Conservation (phyloP, 1,284 basidiomycete species). For the Austroboletus rostrupii region DNA sequence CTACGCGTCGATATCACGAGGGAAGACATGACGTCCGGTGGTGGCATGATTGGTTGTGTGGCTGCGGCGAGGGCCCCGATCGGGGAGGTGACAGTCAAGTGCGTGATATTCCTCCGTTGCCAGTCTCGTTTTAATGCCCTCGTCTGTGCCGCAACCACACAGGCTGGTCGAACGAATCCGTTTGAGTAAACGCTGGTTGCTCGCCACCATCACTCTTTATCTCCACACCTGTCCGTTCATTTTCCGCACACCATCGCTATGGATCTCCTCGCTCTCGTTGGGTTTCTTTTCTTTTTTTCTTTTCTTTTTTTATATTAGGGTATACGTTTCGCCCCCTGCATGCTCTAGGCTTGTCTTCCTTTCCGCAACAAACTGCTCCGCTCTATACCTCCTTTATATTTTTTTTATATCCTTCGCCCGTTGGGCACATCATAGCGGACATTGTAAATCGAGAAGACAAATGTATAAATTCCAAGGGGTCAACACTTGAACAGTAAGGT, state of each 20-base stretch:
- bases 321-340: background rate
- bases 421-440: conserved; percentile 7
- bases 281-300: background rate
- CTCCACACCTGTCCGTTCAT: conserved; percentile 1
- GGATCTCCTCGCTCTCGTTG: conserved; percentile 7
- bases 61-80: conserved; percentile 66
- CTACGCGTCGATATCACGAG: conserved; percentile 15
- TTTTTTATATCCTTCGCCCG: conserved; percentile 12
- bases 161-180: conserved; percentile 76
- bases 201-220: conserved; percentile 6
- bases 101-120: conserved; percentile 14
- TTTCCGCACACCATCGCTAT: conserved; percentile 5
- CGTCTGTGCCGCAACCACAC: background rate
- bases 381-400: conserved; percentile 21
- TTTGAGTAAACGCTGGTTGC: conserved; percentile 46
- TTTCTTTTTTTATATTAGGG: background rate
- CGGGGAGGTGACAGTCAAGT: conserved; percentile 70
- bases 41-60: conserved; percentile 84
- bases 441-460: conserved; percentile 12
- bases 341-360: background rate
- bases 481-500: background rate
- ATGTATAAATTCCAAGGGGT: conserved; percentile 19
- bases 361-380: conserved; percentile 7
- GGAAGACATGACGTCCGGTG: conserved; percentile 43
- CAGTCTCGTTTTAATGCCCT: background rate